Evolutionary conservation across 228 moss, liverwort and hornwort species (phyloP).

Genomic region (Sphagnum magellanicum): DNA sequence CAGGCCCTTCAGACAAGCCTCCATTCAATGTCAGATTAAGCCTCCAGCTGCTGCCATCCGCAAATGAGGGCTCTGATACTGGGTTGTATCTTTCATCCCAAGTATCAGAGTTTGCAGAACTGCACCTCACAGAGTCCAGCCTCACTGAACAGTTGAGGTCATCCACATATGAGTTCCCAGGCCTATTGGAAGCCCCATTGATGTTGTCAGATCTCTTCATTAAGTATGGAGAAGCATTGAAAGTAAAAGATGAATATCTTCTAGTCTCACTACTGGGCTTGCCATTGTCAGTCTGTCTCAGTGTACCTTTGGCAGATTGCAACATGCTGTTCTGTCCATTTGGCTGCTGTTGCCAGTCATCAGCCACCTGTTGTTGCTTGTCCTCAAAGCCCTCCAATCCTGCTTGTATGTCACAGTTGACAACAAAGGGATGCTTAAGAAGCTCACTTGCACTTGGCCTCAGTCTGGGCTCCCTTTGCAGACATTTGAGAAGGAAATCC

Average conservation of each 20-base stretch:
- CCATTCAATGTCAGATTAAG: slow-evolving; percentile 31
- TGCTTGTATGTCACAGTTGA: slow-evolving; percentile 25
- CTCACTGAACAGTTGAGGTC: too few species aligned
- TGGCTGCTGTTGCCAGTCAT: slow-evolving; percentile 74
- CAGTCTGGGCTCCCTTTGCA: slow-evolving; percentile 85
- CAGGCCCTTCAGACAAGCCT: slow-evolving; percentile 15
- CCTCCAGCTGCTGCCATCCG: slow-evolving; percentile 38
- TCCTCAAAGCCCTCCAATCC: slow-evolving; percentile 32
- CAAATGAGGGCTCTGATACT: slow-evolving; percentile 61
- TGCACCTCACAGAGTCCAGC: too few species aligned
- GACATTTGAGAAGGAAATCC: slow-evolving; percentile 68
- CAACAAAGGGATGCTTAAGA: slow-evolving; percentile 63
- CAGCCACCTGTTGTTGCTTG: slow-evolving; percentile 24
- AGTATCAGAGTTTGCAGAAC: slow-evolving; percentile 25
- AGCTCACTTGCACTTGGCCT: slow-evolving; percentile 77
- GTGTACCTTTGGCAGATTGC: slow-evolving; percentile 35
- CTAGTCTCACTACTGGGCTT: too few species aligned
- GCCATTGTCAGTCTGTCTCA: slow-evolving; percentile 28
- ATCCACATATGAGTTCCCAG: not conserved
- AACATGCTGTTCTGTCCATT: slow-evolving; percentile 57
- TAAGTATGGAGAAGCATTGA: slow-evolving; percentile 4
- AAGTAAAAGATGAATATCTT: slow-evolving; percentile 38
- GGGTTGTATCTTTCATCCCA: slow-evolving; percentile 82
- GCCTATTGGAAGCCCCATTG: not conserved
- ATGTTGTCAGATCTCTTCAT: slow-evolving; percentile 3